Evolutionary conservation across 805 yeast genomes (phyloP).

Genomic region (Wickerhamomyces bovis): DNA sequence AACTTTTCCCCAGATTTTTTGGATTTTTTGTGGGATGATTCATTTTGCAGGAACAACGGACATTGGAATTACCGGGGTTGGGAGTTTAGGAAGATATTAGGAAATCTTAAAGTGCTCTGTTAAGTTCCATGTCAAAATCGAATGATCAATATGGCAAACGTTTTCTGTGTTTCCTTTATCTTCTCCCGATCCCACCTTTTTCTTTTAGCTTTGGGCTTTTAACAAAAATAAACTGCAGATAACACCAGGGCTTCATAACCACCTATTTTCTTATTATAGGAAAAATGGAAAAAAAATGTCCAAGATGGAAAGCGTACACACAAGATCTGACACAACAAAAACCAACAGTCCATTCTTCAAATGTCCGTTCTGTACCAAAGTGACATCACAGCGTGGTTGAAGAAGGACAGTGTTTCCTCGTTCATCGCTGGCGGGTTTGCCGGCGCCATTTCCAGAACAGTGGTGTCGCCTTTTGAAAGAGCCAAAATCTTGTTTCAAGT

Average conservation of each 20-base stretch:
- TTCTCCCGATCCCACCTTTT: not conserved
- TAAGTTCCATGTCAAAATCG: not conserved
- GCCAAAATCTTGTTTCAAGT: conserved; percentile 89
- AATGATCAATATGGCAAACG: not conserved
- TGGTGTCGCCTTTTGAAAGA: conserved; percentile 91
- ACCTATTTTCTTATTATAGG: too few relatives aligned
- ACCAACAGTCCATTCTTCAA: not conserved
- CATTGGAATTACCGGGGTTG: too few relatives aligned
- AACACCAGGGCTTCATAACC: not conserved
- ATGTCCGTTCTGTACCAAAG: not conserved
- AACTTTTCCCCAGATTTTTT: not conserved
- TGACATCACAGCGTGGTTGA: conserved; percentile 17
- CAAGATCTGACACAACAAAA: not conserved
- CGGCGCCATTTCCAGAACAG: conserved; percentile 81
- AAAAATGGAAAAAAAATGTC: not conserved
- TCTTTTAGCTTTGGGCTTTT: too few relatives aligned
- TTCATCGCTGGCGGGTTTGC: conserved; percentile 71
- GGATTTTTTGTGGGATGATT: not conserved
- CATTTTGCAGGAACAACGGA: not conserved
- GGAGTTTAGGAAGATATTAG: too few relatives aligned
- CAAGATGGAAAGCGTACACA: not conserved
- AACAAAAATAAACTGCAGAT: too few relatives aligned
- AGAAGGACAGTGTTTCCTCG: conserved; percentile 53
- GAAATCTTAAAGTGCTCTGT: too few relatives aligned
- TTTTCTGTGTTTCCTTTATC: too few relatives aligned